A percentile compares a stretch with the other conserved stretches of the same genome.
These are phyloP conservation scores for Coemansia sp. DNA, from an alignment of 192 early-diverging fungal species.

Conservation along the genomic window DNA sequence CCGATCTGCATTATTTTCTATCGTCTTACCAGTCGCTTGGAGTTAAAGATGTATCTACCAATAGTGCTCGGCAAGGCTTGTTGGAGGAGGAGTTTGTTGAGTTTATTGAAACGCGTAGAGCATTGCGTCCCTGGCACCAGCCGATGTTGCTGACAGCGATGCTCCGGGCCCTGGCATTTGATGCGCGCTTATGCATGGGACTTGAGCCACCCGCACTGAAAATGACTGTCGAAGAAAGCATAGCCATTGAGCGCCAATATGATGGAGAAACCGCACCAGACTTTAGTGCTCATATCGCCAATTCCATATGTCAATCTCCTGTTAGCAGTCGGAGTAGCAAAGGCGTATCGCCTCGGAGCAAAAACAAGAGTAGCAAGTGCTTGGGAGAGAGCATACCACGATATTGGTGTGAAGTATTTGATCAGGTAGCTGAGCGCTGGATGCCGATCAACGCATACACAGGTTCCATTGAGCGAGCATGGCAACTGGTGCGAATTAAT, in stretches of 20 bases:
- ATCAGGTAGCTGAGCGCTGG: slow-evolving; percentile 56
- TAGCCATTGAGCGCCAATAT: slow-evolving; percentile 13
- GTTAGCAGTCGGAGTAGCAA: not conserved
- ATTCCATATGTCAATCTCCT: not conserved
- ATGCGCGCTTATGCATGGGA: slow-evolving; percentile 37
- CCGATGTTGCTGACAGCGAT: slow-evolving; percentile 39
- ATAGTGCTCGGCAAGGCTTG: not conserved
- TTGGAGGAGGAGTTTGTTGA: slow-evolving; percentile 14
- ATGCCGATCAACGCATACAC: slow-evolving; percentile 41
- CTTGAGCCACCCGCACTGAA: slow-evolving; percentile 30
- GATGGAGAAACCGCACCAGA: not conserved
- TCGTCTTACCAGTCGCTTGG: slow-evolving; percentile 14
- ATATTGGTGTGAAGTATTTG: slow-evolving; percentile 70
- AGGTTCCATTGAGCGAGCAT: slow-evolving; percentile 21
- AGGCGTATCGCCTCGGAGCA: not conserved
- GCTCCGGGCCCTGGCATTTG: slow-evolving; percentile 34
- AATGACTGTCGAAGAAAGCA: slow-evolving; percentile 38
- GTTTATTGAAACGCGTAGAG: slow-evolving; percentile 18
- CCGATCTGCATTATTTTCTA: slow-evolving; percentile 35
- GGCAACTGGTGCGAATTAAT: slow-evolving; percentile 4
- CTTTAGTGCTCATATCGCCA: not conserved
- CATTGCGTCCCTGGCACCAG: slow-evolving; percentile 37
- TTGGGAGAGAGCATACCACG: slow-evolving; percentile 25
- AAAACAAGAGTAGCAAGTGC: not conserved
- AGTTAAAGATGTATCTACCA: not conserved